Percentiles rank a stretch among this genome's conserved stretches.
These are phyloP conservation scores for Mortierella sp. DNA, from an alignment of 371 early-diverging fungal species.

Conservation along the genomic window DNA sequence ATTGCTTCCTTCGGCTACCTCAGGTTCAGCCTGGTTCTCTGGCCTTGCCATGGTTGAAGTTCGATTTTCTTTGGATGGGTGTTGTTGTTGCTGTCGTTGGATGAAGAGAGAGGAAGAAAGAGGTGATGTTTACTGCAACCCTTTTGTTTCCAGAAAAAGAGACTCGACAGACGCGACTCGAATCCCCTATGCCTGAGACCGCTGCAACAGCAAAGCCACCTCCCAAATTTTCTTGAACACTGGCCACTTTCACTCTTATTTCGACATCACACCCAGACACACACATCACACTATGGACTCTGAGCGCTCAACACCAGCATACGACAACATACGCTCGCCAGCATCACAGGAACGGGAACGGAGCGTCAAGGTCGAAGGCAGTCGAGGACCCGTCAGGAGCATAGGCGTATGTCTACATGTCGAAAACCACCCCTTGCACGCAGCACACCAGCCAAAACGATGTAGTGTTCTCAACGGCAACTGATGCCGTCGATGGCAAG, in stretches of 20 bases:
- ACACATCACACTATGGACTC: constrained; percentile 36
- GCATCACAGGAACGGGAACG: constrained; percentile 46
- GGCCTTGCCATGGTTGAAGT: constrained; percentile 28
- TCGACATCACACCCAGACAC: neutral
- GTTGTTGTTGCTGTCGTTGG: neutral
- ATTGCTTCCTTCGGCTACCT: constrained; percentile 4
- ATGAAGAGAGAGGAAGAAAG: neutral
- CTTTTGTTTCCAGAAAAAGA: neutral
- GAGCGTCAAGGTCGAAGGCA: constrained; percentile 37
- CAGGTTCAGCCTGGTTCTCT: constrained; percentile 24
- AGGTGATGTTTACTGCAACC: neutral
- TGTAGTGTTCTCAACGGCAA: neutral
- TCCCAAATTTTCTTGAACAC: too few species aligned
- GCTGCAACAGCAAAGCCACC: neutral
- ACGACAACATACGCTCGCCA: constrained; percentile 39
- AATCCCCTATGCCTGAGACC: too few species aligned
- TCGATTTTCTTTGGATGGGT: neutral
- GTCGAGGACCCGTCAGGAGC: constrained; percentile 39
- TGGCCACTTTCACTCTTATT: neutral
- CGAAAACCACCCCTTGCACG: neutral
- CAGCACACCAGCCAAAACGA: neutral
- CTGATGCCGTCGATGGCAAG: neutral
- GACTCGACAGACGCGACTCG: neutral
- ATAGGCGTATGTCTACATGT: constrained; percentile 30
- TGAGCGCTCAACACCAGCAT: constrained; percentile 43